These are phyloP conservation scores for Dictyostelium gargantuum DNA, from an alignment of 208 protist species.

Conservation along the genomic window DNA sequence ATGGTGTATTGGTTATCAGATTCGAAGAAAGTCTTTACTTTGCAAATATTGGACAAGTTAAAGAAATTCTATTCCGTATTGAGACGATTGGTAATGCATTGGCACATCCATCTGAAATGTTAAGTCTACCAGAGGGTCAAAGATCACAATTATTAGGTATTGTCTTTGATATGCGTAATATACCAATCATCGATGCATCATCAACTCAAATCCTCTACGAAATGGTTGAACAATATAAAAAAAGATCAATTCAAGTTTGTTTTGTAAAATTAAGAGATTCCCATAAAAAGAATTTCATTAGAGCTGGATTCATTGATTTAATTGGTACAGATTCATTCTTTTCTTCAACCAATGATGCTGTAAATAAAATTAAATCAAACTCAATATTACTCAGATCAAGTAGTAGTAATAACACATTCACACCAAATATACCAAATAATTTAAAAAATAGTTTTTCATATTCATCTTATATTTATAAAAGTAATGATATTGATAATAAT, in stretches of 20 bases:
- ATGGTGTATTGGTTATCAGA: slow-evolving; percentile 31
- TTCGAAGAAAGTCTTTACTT: slow-evolving; percentile 59
- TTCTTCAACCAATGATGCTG: slow-evolving; percentile 30
- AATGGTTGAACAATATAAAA: background rate
- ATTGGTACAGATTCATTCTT: slow-evolving; percentile 28
- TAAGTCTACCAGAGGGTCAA: background rate
- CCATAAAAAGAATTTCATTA: slow-evolving; percentile 21
- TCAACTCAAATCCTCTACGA: slow-evolving; percentile 33
- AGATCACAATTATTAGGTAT: background rate
- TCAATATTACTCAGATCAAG: too few relatives aligned
- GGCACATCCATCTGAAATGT: slow-evolving; percentile 1
- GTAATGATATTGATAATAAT: background rate
- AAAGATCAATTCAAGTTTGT: background rate
- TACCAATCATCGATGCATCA: slow-evolving; percentile 35
- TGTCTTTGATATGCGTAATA: slow-evolving; percentile 61
- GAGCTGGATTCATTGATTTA: slow-evolving; percentile 43
- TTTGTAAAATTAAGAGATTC: slow-evolving; percentile 37
- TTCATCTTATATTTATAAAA: background rate
- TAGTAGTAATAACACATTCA: background rate
- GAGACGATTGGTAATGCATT: slow-evolving; percentile 40
- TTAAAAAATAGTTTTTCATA: background rate
- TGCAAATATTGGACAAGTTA: slow-evolving; percentile 62
- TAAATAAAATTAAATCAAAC: background rate
- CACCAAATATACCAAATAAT: background rate
- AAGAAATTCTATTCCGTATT: slow-evolving; percentile 53